Evolutionary conservation across 352 stramenopile species (phyloP).

Genomic region (Peronospora tabacina): DNA sequence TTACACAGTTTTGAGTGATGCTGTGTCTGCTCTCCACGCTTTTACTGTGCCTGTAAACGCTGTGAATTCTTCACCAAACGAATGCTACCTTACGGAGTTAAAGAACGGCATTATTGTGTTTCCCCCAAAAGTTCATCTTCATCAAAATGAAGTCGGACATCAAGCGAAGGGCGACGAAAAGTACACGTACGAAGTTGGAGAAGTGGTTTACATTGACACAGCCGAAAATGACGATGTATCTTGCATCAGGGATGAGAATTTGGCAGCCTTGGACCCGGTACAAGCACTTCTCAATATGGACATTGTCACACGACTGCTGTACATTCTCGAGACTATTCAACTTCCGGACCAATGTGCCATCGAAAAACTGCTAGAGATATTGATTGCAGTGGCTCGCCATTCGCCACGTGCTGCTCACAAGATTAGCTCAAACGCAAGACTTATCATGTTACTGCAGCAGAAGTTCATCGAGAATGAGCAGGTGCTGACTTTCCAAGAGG

Average conservation of each 20-base stretch:
- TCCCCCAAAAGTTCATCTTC: slow-evolving; percentile 31
- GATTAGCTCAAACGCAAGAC: slow-evolving; percentile 36
- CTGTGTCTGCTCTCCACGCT: slow-evolving; percentile 42
- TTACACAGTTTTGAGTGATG: slow-evolving; percentile 43
- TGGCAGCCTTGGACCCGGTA: slow-evolving; percentile 45
- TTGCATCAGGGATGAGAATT: slow-evolving; percentile 40
- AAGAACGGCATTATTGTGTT: slow-evolving; percentile 26
- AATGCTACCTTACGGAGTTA: slow-evolving; percentile 20
- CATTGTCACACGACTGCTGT: slow-evolving; percentile 38
- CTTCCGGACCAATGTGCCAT: slow-evolving; percentile 32
- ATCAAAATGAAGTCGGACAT: slow-evolving; percentile 18
- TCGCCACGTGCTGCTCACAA: slow-evolving; percentile 40
- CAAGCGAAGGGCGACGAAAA: neutral
- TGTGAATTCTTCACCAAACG: neutral
- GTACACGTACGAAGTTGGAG: slow-evolving; percentile 4
- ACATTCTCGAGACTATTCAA: slow-evolving; percentile 43
- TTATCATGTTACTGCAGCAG: slow-evolving; percentile 39
- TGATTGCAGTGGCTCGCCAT: slow-evolving; percentile 38
- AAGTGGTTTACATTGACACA: slow-evolving; percentile 54
- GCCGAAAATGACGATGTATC: slow-evolving; percentile 29
- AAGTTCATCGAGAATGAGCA: slow-evolving; percentile 49
- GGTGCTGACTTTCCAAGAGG: slow-evolving; percentile 30
- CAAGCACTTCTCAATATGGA: slow-evolving; percentile 59
- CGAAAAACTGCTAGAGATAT: slow-evolving; percentile 55
- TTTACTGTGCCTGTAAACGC: slow-evolving; percentile 38